These are phyloP conservation scores for Stemphylium beticola DNA, from an alignment of 2,329 filamentous ascomycete species.

Conservation along the genomic window DNA sequence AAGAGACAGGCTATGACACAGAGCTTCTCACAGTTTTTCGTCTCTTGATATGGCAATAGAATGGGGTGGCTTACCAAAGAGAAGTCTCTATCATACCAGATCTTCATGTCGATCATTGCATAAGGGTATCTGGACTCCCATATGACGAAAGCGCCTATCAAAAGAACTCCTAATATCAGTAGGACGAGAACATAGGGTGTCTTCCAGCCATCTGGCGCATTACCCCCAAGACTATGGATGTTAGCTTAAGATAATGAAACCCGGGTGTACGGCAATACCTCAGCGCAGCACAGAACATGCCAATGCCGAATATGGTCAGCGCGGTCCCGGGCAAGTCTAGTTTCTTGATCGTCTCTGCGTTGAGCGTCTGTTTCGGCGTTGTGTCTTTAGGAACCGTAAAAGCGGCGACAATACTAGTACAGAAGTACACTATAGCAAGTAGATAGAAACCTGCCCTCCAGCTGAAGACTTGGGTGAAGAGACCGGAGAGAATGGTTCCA, in stretches of 20 bases:
- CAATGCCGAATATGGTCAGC: slow-evolving; percentile 68
- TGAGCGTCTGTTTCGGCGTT: slow-evolving; percentile 54
- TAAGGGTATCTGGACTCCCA: slow-evolving; percentile 64
- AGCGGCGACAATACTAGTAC: slow-evolving; percentile 63
- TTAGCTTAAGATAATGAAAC: slow-evolving; percentile 12
- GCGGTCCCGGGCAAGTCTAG: slow-evolving; percentile 68
- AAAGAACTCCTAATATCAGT: slow-evolving; percentile 63
- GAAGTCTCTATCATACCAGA: slow-evolving; percentile 69
- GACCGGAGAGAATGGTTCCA: slow-evolving; percentile 66
- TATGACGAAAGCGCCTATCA: slow-evolving; percentile 64
- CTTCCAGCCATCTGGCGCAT: slow-evolving; percentile 67
- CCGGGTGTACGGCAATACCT: slow-evolving; percentile 51
- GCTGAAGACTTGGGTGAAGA: slow-evolving; percentile 65
- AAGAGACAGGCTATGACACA: too few species aligned
- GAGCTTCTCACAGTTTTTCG: too few species aligned
- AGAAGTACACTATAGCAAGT: slow-evolving; percentile 67
- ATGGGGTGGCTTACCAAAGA: slow-evolving; percentile 55
- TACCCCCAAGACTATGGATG: slow-evolving; percentile 52
- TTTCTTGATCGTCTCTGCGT: slow-evolving; percentile 57
- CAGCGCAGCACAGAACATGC: slow-evolving; percentile 67
- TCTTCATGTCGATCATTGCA: slow-evolving; percentile 60
- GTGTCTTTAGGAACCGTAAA: slow-evolving; percentile 67
- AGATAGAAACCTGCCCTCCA: slow-evolving; percentile 70
- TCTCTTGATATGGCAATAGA: too few species aligned
- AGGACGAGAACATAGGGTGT: slow-evolving; percentile 67